Conservation (phyloP, 495 filamentous ascomycete genomes). For the Talaromyces stipitatus region DNA sequence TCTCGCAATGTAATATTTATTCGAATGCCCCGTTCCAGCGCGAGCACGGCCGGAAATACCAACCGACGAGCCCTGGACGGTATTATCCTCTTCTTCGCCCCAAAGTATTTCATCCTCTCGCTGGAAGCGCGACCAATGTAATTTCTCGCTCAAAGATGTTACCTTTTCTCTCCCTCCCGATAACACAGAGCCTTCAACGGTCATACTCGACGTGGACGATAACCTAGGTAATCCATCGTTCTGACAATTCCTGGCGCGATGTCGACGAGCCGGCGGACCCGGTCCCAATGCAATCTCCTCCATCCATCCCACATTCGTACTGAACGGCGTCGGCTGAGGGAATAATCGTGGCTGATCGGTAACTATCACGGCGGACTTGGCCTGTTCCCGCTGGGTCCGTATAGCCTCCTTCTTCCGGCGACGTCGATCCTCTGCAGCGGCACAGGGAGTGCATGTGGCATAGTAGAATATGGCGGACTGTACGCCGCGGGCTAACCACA, state of each 20-base stretch:
- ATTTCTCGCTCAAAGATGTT: slow-evolving; percentile 48
- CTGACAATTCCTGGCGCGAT: slow-evolving; percentile 41
- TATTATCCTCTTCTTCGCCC: slow-evolving; percentile 40
- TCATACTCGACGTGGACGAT: slow-evolving; percentile 16
- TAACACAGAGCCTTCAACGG: slow-evolving; percentile 19
- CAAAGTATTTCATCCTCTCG: slow-evolving; percentile 80
- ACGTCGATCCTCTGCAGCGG: slow-evolving; percentile 51
- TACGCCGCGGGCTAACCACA: slow-evolving; percentile 49
- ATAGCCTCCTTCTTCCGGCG: slow-evolving; percentile 61
- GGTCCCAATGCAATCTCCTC: slow-evolving; percentile 80
- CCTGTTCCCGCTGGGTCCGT: slow-evolving; percentile 50
- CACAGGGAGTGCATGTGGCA: slow-evolving; percentile 74
- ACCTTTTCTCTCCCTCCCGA: slow-evolving; percentile 26
- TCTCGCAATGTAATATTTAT: slow-evolving; percentile 56
- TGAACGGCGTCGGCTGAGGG: slow-evolving; percentile 70
- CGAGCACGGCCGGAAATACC: slow-evolving; percentile 44
- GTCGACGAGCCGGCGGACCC: slow-evolving; percentile 52
- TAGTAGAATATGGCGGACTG: slow-evolving; percentile 88
- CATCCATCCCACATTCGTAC: slow-evolving; percentile 77
- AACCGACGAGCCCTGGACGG: slow-evolving; percentile 38
- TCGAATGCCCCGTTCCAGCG: slow-evolving; percentile 30
- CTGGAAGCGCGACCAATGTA: slow-evolving; percentile 70
- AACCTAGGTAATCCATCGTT: slow-evolving; percentile 21
- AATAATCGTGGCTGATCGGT: slow-evolving; percentile 65
- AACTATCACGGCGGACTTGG: slow-evolving; percentile 36